Base-by-base conservation (phyloP, 2,329 filamentous ascomycete genomes). In the Blumeria hordei region DNA sequence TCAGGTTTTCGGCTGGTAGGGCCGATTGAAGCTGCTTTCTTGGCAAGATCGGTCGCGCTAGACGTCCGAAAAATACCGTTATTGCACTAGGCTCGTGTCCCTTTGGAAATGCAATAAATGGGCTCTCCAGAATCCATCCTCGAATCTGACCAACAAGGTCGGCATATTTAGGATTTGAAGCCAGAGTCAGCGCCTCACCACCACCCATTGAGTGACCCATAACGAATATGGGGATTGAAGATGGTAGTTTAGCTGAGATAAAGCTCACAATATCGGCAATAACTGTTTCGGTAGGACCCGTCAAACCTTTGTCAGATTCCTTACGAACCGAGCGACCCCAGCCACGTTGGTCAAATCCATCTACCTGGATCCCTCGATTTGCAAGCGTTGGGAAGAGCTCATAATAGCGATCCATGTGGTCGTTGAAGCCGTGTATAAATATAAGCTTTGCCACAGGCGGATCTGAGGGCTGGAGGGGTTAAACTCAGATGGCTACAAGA, bases 191-290 rank as follows among this genome's bases (percentile, higher is more conserved):
- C 6, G 80, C 76, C 67, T 93, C 76, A 28, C 80, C 85, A 57
- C 88, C 88, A 60, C 88, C 88, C 86, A 94, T 94, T 21, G 82
- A 88, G 68, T 94, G 87, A 54, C 88, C 88, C 71, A 92, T 79
- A 18, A 95, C 74, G 68, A 94, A 95, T 14, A 93, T 64, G 0
- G 87, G 86, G 37, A 72, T 69, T 3, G 63, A 57, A 5, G 62
- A 66, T 9, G 73, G 73, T 5, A 81, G 69, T 58, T 82, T 75
- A 35, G 71, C 69, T 57, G 72, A 72, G 60, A 92, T 72, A 66
- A 95, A 86, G 45, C 80, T 80, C 10, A 80, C 84, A 55, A 94
- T 80, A 66, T 95, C 88, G 56, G 75, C 73, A 47, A 94, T 70
- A 56, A 94, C 85, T 55, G 73, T 75, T 1, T 72, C 59, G 1